These are phyloP conservation scores for Mimosa pudica DNA, from an alignment of 306 rosid species.

Conservation along the genomic window DNA sequence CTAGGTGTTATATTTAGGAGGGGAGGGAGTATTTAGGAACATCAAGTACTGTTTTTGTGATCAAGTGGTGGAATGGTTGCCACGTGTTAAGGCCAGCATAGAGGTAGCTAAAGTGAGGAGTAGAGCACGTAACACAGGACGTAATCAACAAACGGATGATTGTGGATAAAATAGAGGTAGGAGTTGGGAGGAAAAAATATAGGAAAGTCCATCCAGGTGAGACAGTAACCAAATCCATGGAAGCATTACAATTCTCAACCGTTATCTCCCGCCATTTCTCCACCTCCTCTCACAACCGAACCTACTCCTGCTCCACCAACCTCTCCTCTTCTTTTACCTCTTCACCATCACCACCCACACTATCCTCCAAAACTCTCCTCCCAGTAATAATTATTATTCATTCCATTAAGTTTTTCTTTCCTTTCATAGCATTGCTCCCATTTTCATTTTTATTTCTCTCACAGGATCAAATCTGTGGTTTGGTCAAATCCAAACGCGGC, in stretches of 20 bases:
- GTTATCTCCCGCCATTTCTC: conserved; percentile 75
- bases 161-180: conserved; percentile 46
- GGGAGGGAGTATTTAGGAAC: no score
- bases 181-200: background rate
- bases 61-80: no score
- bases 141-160: background rate
- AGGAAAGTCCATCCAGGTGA: background rate
- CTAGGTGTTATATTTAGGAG: no score
- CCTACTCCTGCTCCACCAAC: conserved; percentile 23
- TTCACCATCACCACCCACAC: conserved; percentile 40
- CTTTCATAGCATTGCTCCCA: background rate
- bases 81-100: background rate
- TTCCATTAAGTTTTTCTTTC: no score
- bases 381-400: conserved; percentile 43
- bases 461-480: conserved; percentile 88
- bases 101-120: background rate
- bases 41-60: no score
- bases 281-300: conserved; percentile 41
- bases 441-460: background rate
- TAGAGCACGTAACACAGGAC: background rate
- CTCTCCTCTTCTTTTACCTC: conserved; percentile 53
- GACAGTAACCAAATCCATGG: conserved; percentile 48
- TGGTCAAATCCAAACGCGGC: conserved; percentile 68
- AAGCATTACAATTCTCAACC: conserved; percentile 63
- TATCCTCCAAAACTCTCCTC: conserved; percentile 70